Evolutionary conservation across 768 basidiomycete species (phyloP).

Genomic region (Scleroderma citrinum): DNA sequence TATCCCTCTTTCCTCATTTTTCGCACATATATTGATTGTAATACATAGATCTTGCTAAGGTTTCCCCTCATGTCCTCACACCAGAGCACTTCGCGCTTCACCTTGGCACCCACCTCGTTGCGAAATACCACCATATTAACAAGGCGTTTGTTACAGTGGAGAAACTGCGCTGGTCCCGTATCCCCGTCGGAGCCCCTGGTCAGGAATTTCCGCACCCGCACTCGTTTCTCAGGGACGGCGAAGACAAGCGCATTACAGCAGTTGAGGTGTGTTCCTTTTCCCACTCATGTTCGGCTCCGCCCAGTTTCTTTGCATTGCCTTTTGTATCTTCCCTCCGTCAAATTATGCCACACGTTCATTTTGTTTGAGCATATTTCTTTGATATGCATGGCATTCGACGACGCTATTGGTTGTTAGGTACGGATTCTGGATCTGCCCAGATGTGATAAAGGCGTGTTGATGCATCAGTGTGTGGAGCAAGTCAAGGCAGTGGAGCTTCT

Average conservation of each 20-base stretch:
- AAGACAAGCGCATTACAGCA: constrained; percentile 73
- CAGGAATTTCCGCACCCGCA: constrained; percentile 56
- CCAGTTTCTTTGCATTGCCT: no score
- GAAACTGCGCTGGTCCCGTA: constrained; percentile 80
- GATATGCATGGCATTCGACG: no score
- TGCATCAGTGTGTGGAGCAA: no score
- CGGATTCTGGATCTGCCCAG: no score
- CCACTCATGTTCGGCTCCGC: neutral
- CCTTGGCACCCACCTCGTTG: constrained; percentile 75
- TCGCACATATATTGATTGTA: no score
- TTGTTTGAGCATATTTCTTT: neutral
- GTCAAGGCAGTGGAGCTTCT: no score
- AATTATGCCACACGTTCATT: neutral
- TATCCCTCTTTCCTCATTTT: constrained; percentile 10
- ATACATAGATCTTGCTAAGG: constrained; percentile 71
- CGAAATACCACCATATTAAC: constrained; percentile 70
- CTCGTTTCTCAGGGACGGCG: constrained; percentile 84
- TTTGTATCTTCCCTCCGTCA: no score
- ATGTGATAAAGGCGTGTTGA: no score
- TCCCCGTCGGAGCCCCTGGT: constrained; percentile 42
- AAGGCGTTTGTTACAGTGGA: constrained; percentile 69
- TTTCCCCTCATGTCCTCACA: constrained; percentile 78
- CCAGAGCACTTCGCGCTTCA: constrained; percentile 87
- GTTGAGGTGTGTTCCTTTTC: constrained; percentile 42
- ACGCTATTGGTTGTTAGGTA: no score